These are phyloP conservation scores for Colletotrichum filicis DNA, from an alignment of 2,329 filamentous ascomycete species.

Conservation along the genomic window DNA sequence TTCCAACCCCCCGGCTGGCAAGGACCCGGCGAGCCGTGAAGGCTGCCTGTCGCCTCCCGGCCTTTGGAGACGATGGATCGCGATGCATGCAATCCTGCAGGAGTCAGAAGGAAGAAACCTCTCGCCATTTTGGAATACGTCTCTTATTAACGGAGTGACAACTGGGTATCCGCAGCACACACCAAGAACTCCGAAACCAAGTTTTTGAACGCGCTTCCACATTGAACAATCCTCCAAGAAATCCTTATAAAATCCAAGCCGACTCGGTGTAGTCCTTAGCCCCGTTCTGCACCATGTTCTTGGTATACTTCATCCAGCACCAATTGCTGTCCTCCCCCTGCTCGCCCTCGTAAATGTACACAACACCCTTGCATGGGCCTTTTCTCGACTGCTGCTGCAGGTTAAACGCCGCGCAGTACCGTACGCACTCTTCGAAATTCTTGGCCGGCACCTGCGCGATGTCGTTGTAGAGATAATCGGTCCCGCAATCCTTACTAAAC, in stretches of 20 bases:
- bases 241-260: constrained; percentile 21
- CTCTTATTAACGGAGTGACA: neutral
- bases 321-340: constrained; percentile 18
- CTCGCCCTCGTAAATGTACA: constrained; percentile 18
- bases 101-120: neutral
- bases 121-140: neutral
- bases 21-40: neutral
- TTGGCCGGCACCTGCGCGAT: constrained; percentile 24
- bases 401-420: constrained; percentile 25
- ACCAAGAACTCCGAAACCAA: neutral
- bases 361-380: constrained; percentile 22
- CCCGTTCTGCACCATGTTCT: constrained; percentile 16
- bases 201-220: no score
- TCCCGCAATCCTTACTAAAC: constrained; percentile 31
- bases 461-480: constrained; percentile 26
- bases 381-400: constrained; percentile 22
- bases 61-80: neutral
- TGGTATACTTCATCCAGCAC: constrained; percentile 32
- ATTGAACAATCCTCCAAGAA: no score
- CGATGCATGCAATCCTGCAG: neutral
- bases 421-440: constrained; percentile 30
- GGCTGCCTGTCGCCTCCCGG: no score
- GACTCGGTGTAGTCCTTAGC: constrained; percentile 26
- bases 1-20: neutral
- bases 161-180: constrained; percentile 1